Evolutionary conservation across 2,329 filamentous ascomycete species (phyloP).

Genomic region (Triangularia verruculosa): DNA sequence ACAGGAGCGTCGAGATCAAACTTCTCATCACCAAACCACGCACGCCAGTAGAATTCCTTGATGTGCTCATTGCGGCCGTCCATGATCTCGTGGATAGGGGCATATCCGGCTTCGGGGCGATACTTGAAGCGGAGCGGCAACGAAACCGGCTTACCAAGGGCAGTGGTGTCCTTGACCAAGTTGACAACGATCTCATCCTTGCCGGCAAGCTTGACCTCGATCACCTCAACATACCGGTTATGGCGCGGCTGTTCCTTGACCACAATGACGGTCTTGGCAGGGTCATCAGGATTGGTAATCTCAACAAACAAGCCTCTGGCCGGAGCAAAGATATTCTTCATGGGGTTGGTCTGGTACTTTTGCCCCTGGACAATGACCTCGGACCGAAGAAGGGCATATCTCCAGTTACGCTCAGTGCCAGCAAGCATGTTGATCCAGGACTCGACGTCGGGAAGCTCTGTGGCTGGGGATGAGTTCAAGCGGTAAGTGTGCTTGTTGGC

Average conservation of each 20-base stretch:
- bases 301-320: conserved; percentile 85
- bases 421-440: conserved; percentile 87
- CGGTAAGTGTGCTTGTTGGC: conserved; percentile 78
- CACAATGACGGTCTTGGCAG: conserved; percentile 76
- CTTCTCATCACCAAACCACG: conserved; percentile 89
- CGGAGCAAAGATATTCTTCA: conserved; percentile 86
- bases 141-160: conserved; percentile 75
- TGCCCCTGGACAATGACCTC: conserved; percentile 94
- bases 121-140: conserved; percentile 88
- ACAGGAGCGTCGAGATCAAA: conserved; percentile 82
- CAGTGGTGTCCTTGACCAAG: conserved; percentile 90
- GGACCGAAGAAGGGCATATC: conserved; percentile 88
- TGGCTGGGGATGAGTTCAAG: conserved; percentile 70
- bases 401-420: conserved; percentile 83
- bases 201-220: conserved; percentile 74
- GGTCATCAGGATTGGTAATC: conserved; percentile 76
- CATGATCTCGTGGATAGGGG: conserved; percentile 98
- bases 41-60: conserved; percentile 98
- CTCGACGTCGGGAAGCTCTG: conserved; percentile 72
- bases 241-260: conserved; percentile 85
- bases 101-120: conserved; percentile 91
- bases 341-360: conserved; percentile 95
- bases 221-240: conserved; percentile 82
- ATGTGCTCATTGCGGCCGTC: conserved; percentile 92
- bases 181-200: conserved; percentile 81